These are phyloP conservation scores for Steccherinum ochraceum DNA, from an alignment of 768 basidiomycete species.

Conservation along the genomic window DNA sequence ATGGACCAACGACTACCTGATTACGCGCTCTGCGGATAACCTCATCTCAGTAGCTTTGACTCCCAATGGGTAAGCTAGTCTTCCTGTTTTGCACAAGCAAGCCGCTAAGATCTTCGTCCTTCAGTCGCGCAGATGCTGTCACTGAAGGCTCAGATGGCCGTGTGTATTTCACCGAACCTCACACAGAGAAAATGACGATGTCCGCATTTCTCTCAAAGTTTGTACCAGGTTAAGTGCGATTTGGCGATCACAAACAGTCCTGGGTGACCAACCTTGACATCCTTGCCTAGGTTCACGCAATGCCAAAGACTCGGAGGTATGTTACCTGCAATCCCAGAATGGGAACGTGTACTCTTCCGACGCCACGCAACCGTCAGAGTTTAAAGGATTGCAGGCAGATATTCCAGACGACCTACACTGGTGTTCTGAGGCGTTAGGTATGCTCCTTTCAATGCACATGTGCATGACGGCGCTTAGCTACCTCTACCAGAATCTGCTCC, in stretches of 20 bases:
- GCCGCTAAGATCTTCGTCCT: too few relatives aligned
- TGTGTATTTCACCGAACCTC: constrained; percentile 74
- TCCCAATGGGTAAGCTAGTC: constrained; percentile 60
- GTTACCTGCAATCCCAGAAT: constrained; percentile 88
- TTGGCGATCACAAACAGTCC: neutral
- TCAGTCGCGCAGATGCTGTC: constrained; percentile 74
- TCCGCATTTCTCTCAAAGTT: constrained; percentile 39
- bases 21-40: constrained; percentile 43
- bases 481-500: constrained; percentile 60
- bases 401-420: constrained; percentile 65
- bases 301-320: constrained; percentile 30
- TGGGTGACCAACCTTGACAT: constrained; percentile 1
- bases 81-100: neutral
- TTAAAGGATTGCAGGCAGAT: constrained; percentile 54
- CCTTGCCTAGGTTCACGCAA: constrained; percentile 12
- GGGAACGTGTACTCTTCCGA: constrained; percentile 70
- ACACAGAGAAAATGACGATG: constrained; percentile 64
- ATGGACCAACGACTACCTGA: constrained; percentile 68
- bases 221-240: constrained; percentile 28
- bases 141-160: constrained; percentile 43
- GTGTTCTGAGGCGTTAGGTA: constrained; percentile 77
- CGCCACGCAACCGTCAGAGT: constrained; percentile 42
- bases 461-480: too few relatives aligned
- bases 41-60: constrained; percentile 73
- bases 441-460: too few relatives aligned